Conservation (phyloP, 129 eudicot genomes). For the sunflower (Helianthus annuus) region DNA sequence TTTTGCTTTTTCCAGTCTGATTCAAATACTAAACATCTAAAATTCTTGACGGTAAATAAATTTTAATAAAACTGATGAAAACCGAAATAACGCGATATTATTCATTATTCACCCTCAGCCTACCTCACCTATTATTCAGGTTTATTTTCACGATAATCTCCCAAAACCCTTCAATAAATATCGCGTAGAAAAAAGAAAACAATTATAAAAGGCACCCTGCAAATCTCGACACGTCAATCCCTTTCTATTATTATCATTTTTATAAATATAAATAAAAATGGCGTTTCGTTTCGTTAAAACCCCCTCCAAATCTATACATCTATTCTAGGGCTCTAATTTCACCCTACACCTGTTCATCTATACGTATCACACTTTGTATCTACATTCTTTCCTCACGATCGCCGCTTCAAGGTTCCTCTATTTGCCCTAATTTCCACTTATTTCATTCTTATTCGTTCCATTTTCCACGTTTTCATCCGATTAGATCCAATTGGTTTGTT, state of each 20-base stretch:
- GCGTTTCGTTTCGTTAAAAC: conserved; percentile 14
- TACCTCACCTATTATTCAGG: too few species aligned
- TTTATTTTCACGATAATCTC: too few species aligned
- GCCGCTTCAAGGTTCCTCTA: conserved; percentile 27
- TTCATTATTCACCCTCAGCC: too few species aligned
- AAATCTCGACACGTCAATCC: conserved; percentile 22
- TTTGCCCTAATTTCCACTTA: conserved; percentile 15
- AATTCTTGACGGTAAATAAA: too few species aligned
- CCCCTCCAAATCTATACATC: conserved; percentile 40
- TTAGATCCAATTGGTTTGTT: not conserved
- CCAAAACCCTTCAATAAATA: not conserved
- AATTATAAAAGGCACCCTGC: conserved; percentile 11
- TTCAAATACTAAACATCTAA: too few species aligned
- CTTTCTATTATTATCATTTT: not conserved
- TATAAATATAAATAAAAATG: too few species aligned
- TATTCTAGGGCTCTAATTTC: conserved; percentile 19
- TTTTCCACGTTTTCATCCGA: not conserved
- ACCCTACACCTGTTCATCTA: conserved; percentile 18
- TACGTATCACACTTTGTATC: conserved; percentile 14
- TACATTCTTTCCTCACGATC: conserved; percentile 7
- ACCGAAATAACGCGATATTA: too few species aligned
- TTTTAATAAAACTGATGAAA: too few species aligned
- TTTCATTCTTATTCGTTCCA: not conserved
- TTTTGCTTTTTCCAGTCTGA: too few species aligned
- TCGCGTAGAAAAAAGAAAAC: not conserved